These are phyloP conservation scores for Citrus mangshanensis DNA, from an alignment of 345 rosid species.

Conservation along the genomic window DNA sequence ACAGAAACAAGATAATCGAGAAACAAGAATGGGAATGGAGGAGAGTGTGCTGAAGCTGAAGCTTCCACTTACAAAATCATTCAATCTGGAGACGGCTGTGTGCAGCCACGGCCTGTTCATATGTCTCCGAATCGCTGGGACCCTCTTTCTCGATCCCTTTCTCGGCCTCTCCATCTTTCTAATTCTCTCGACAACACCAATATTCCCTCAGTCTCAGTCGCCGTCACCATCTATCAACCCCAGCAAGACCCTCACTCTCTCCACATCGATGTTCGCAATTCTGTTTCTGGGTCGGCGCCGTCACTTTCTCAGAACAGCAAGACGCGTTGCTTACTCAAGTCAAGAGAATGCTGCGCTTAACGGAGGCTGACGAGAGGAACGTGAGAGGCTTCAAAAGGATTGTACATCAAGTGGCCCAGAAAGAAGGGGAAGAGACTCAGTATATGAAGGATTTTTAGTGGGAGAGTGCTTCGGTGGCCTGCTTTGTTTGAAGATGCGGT, in stretches of 20 bases:
- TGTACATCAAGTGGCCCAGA: constrained; percentile 2
- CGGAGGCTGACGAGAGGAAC: constrained; percentile 30
- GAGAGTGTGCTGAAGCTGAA: constrained; percentile 10
- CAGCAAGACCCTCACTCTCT: constrained; percentile 18
- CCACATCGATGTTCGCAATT: constrained; percentile 22
- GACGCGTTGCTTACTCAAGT: constrained; percentile 36
- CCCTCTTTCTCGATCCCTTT: constrained; percentile 33
- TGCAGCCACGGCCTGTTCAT: constrained; percentile 62
- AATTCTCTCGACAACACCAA: background rate
- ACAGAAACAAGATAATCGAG: too few species aligned
- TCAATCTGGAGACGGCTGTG: constrained; percentile 43
- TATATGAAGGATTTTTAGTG: constrained; percentile 29
- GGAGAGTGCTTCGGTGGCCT: constrained; percentile 59
- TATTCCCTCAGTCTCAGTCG: constrained; percentile 4
- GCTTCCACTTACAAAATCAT: constrained; percentile 10
- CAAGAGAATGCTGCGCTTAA: constrained; percentile 44
- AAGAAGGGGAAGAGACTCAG: background rate
- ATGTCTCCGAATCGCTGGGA: constrained; percentile 53
- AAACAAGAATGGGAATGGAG: background rate
- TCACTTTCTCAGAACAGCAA: constrained; percentile 21
- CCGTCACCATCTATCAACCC: constrained; percentile 26
- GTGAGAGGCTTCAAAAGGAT: constrained; percentile 29
- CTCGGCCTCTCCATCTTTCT: constrained; percentile 41
- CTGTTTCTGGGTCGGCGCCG: background rate
- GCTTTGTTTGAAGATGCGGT: constrained; percentile 33